Percentiles rank a stretch among this genome's conserved stretches.
phyloP scores from a whole-genome alignment of 1,139 yeast species.

The Scheffersomyces stambukii region DNA sequence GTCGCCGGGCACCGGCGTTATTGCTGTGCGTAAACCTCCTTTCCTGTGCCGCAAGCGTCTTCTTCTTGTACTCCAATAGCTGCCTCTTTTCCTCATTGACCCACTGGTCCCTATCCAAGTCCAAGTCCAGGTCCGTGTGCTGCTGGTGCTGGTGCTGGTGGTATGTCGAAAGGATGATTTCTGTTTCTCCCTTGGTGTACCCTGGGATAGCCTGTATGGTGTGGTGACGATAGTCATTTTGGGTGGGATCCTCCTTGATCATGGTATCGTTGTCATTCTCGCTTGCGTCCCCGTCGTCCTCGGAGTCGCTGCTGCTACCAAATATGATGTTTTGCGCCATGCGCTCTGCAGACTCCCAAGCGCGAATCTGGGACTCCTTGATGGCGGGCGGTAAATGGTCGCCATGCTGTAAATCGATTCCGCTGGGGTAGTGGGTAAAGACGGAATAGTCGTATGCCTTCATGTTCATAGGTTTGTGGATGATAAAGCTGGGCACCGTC shows the following conservation, averaged over 20 bases:
- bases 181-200: slow-evolving; percentile 35
- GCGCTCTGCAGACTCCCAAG: slow-evolving; percentile 47
- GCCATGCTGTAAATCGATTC: slow-evolving; percentile 17
- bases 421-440: slow-evolving; percentile 17
- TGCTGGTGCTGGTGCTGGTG: no score
- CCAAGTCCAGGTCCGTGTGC: no score
- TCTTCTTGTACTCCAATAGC: slow-evolving; percentile 30
- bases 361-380: slow-evolving; percentile 38
- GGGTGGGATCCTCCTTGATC: slow-evolving; percentile 3
- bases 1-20: slow-evolving; percentile 34
- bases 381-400: slow-evolving; percentile 21
- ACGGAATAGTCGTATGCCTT: slow-evolving; percentile 4
- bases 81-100: slow-evolving; percentile 26
- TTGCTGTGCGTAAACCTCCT: slow-evolving; percentile 30
- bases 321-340: slow-evolving; percentile 34
- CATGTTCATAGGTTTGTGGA: no score
- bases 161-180: no score
- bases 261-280: slow-evolving; percentile 5
- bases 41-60: slow-evolving; percentile 31
- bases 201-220: slow-evolving; percentile 32
- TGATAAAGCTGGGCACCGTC: no score
- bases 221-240: slow-evolving; percentile 1
- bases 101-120: slow-evolving; percentile 9
- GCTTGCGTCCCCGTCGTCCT: slow-evolving; percentile 17
- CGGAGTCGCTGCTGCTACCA: slow-evolving; percentile 25